Base-by-base conservation (phyloP, 768 basidiomycete genomes). In the Macrocybe gigantea region DNA sequence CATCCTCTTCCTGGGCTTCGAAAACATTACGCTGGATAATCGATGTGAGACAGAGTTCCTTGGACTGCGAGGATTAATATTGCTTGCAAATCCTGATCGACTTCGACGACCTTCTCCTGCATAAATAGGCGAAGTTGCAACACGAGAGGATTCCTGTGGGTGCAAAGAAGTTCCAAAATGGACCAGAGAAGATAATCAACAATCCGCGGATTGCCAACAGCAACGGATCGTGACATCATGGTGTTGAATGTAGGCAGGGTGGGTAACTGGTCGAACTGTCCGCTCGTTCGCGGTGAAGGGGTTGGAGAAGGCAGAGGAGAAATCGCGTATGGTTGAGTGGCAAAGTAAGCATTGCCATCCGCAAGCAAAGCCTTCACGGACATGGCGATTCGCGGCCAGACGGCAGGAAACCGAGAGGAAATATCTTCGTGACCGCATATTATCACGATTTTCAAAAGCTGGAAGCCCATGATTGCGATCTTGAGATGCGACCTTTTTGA, bases 121-220 rank as follows among this genome's bases (percentile, higher is more conserved):
- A 77, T 66, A 49, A 86, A 75, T 2, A 80, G 64, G 22, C 82
- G 82, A 65, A 89, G 71, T 53, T 86, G 85, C 30, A 84, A 64
- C 45, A 76, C 65, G 30, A 90, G 69, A 1, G 86, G 85, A 35
- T 67, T 80, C 12, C 83, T 74, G 55, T 75, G 78, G 1, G 79
- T 71, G 52, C 79, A 84, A 12, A 85, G 60, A 46, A 85, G 71
- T 55, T 88, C 83, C 29, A 88, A 64, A 30, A 82, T 60, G 3
- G 87, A 88, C 86, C 86, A 88, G 1, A 83, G 67, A 7, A 78
- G 65, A 53, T 87, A 89, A 60, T 90, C 88, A 5, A 86, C 66
- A 22, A 84, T 65, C 30, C 84, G 73, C 3, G 85, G 85, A 37
- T 63, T 65, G 30, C 57, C 54, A 42, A 62, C 58, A 38, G 57